phyloP scores from a whole-genome alignment of 441 rosid genomes.

The Populus trichocarpa region DNA sequence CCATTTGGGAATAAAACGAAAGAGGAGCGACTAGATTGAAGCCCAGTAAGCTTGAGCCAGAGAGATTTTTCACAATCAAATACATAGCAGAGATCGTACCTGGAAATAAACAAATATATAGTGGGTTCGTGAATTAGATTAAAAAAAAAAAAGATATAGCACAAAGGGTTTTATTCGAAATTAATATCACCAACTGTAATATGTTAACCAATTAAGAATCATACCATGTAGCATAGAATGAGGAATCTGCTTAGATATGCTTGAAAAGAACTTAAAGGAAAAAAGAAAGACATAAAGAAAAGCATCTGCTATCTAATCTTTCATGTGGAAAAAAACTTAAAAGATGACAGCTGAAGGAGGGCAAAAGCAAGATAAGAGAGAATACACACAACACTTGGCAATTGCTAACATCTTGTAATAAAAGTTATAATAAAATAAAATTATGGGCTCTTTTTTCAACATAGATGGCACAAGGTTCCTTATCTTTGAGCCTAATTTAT shows the following conservation, averaged over 20 bases:
- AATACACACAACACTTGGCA: conserved; percentile 3
- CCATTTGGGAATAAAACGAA: too few relatives aligned
- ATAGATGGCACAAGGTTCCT: conserved; percentile 12
- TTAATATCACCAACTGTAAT: neutral
- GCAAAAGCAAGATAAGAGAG: neutral
- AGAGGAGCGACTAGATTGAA: neutral
- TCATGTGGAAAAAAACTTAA: neutral
- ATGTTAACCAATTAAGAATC: too few relatives aligned
- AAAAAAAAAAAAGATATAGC: too few relatives aligned
- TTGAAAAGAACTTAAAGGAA: neutral
- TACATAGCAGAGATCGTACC: neutral
- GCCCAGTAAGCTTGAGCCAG: neutral
- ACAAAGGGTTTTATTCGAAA: too few relatives aligned
- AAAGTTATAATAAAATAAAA: too few relatives aligned
- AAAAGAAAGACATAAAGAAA: neutral
- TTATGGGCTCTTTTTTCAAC: conserved; percentile 1
- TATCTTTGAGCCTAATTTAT: conserved; percentile 7
- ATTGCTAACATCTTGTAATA: neutral
- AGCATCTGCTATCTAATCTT: neutral
- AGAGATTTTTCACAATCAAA: too few relatives aligned
- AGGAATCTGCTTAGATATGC: neutral
- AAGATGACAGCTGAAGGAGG: neutral
- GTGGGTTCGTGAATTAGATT: too few relatives aligned
- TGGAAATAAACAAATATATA: neutral
- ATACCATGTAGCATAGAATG: neutral